These are phyloP conservation scores for Silene conica DNA, from an alignment of 148 eudicot species.

Conservation along the genomic window DNA sequence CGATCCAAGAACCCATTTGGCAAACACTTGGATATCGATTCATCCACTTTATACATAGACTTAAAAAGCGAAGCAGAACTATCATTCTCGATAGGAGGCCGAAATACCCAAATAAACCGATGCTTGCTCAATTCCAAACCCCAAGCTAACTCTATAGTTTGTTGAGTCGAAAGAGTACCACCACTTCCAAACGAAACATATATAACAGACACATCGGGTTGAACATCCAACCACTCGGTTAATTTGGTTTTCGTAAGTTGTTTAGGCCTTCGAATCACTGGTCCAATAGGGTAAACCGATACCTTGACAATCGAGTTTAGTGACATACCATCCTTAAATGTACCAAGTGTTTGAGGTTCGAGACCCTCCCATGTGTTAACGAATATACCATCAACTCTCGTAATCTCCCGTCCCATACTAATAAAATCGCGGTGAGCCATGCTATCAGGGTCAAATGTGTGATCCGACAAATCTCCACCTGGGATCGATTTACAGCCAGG, in stretches of 20 bases:
- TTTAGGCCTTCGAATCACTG: constrained; percentile 20
- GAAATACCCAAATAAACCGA: constrained; percentile 46
- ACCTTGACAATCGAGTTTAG: constrained; percentile 22
- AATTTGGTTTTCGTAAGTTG: neutral
- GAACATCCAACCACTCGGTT: constrained; percentile 30
- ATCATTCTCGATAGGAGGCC: constrained; percentile 30
- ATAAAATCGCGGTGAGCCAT: constrained; percentile 18
- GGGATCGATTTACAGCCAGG: constrained; percentile 46
- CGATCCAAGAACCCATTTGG: constrained; percentile 36
- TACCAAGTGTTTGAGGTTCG: constrained; percentile 31
- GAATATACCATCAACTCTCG: constrained; percentile 33
- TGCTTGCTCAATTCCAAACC: constrained; percentile 47
- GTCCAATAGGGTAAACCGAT: constrained; percentile 44
- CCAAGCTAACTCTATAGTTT: constrained; percentile 37
- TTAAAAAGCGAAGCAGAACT: constrained; percentile 10
- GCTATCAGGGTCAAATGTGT: constrained; percentile 5
- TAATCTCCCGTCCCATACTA: constrained; percentile 18
- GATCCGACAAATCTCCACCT: constrained; percentile 25
- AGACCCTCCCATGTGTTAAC: constrained; percentile 45
- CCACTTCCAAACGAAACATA: constrained; percentile 48
- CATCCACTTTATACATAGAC: neutral
- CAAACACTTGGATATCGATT: constrained; percentile 11
- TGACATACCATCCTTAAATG: constrained; percentile 28
- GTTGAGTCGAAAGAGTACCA: constrained; percentile 34
- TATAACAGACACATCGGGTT: constrained; percentile 29